Conservation (phyloP, 768 basidiomycete species). For the Boletus speciosus region DNA sequence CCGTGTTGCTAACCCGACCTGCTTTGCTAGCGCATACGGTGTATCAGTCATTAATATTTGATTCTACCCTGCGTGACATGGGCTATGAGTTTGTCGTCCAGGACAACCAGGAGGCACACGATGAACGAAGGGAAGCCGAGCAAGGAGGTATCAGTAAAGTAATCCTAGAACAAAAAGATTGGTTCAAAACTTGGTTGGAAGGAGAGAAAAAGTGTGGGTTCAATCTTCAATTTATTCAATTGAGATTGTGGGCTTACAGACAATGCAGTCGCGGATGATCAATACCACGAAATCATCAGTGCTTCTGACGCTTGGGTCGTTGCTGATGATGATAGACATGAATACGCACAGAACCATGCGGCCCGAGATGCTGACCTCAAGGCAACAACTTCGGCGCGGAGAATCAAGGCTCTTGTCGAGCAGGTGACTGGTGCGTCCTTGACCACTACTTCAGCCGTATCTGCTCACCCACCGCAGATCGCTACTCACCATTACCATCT, state of each 20-base stretch:
- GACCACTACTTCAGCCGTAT: background rate
- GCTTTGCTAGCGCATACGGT: slow-evolving; percentile 92
- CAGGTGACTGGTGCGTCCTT: slow-evolving; percentile 76
- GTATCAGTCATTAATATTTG: slow-evolving; percentile 88
- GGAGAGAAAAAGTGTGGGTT: slow-evolving; percentile 85
- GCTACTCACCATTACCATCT: slow-evolving; percentile 84
- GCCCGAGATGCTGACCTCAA: slow-evolving; percentile 41
- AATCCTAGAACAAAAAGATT: slow-evolving; percentile 77
- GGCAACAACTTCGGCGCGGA: slow-evolving; percentile 80
- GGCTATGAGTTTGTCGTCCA: slow-evolving; percentile 55
- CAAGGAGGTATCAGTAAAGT: slow-evolving; percentile 83
- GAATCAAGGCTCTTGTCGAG: slow-evolving; percentile 81
- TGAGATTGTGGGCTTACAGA: background rate
- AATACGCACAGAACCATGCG: slow-evolving; percentile 30
- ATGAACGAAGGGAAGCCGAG: slow-evolving; percentile 23
- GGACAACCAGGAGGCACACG: slow-evolving; percentile 15
- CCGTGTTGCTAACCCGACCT: slow-evolving; percentile 70
- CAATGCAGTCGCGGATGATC: slow-evolving; percentile 74
- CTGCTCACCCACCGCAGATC: slow-evolving; percentile 49
- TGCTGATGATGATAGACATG: slow-evolving; percentile 57
- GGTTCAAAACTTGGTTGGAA: slow-evolving; percentile 88
- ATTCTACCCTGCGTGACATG: slow-evolving; percentile 69
- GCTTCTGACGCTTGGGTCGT: slow-evolving; percentile 85
- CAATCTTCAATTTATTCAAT: background rate
- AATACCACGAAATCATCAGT: slow-evolving; percentile 81